phyloP scores from a whole-genome alignment of 345 rosid genomes.

The Eucalyptus curtisii region DNA sequence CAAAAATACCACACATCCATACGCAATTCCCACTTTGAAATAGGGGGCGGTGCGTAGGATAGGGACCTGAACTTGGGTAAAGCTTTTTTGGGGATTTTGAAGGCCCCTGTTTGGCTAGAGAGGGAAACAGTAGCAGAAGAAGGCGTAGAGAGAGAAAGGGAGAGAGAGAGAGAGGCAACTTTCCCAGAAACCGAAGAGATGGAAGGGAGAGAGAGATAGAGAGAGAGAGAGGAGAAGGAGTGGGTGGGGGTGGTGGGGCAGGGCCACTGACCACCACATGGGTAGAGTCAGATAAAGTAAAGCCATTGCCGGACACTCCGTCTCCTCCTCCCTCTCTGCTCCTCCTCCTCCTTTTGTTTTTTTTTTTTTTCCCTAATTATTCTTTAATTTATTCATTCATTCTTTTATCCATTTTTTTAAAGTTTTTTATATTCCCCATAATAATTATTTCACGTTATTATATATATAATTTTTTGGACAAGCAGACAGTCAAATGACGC shows the following conservation, averaged over 20 bases:
- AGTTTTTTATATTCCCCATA: not conserved
- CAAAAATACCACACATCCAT: not conserved
- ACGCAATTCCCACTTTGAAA: not conserved
- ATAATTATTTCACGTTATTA: not conserved
- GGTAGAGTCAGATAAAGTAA: conserved; percentile 47
- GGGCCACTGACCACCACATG: conserved; percentile 67
- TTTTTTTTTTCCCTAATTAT: not conserved
- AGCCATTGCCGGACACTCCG: conserved; percentile 3
- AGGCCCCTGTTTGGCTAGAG: not conserved
- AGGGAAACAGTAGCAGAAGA: conserved; percentile 1
- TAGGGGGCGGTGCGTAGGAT: not conserved
- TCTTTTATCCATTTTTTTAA: not conserved
- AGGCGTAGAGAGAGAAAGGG: conserved; percentile 5
- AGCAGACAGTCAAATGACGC: not conserved
- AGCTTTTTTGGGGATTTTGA: not conserved
- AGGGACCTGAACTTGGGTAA: not conserved
- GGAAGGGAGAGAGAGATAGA: not conserved
- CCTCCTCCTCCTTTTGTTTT: no score
- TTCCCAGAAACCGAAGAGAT: conserved; percentile 1
- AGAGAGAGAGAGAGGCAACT: conserved; percentile 1
- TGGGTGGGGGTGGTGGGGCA: conserved; percentile 16
- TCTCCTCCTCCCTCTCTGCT: not conserved
- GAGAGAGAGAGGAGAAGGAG: not conserved
- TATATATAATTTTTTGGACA: not conserved
- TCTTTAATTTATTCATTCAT: not conserved